phyloP scores from a whole-genome alignment of 179 eudicot species.

The Drosera spatulata region DNA sequence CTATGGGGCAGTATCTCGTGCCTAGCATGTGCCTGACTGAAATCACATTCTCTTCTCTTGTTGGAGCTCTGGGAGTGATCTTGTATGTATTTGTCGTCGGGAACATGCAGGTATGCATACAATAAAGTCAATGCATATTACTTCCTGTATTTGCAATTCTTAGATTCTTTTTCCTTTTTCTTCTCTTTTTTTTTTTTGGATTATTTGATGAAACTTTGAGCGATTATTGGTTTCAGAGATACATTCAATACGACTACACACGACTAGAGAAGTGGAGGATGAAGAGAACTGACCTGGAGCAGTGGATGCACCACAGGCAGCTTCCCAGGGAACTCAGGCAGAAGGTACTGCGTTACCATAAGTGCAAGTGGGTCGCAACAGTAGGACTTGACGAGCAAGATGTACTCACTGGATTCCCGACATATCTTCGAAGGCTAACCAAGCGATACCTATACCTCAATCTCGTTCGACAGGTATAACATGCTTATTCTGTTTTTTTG shows the following conservation, averaged over 20 bases:
- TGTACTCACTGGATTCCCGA: constrained; percentile 48
- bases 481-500: neutral
- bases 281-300: constrained; percentile 58
- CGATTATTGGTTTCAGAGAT: constrained; percentile 25
- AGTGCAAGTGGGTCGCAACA: constrained; percentile 63
- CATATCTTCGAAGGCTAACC: constrained; percentile 58
- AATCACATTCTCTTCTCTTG: constrained; percentile 32
- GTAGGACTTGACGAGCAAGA: constrained; percentile 60
- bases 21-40: constrained; percentile 59
- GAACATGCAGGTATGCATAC: constrained; percentile 56
- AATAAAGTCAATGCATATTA: neutral
- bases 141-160: neutral
- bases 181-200: too few species aligned
- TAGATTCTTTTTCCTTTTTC: too few species aligned
- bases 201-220: neutral
- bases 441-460: constrained; percentile 69
- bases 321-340: constrained; percentile 54
- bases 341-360: constrained; percentile 44
- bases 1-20: constrained; percentile 46
- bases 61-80: constrained; percentile 46
- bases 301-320: constrained; percentile 79
- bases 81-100: constrained; percentile 59
- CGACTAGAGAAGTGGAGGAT: constrained; percentile 74
- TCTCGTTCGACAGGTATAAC: constrained; percentile 56
- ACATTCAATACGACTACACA: constrained; percentile 45